phyloP scores from a whole-genome alignment of 2,329 filamentous ascomycete genomes.

The Sporothrix globosa region DNA sequence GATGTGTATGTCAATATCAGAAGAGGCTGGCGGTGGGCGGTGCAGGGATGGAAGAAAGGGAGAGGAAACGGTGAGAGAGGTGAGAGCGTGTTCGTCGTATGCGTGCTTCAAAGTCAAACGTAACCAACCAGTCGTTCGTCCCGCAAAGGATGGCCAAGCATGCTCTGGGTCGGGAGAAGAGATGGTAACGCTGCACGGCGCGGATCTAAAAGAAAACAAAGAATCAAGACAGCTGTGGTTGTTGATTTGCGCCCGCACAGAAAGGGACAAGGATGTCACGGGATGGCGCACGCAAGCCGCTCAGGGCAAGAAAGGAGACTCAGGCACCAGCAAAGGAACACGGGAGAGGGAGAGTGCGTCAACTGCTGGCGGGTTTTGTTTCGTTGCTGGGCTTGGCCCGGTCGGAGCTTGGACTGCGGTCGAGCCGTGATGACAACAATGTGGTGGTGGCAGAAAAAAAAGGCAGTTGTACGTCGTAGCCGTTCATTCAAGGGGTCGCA shows the following conservation, averaged over 20 bases:
- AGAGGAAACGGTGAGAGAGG: background rate
- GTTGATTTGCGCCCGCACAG: background rate
- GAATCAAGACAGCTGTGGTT: background rate
- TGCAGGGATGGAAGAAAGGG: conserved; percentile 5
- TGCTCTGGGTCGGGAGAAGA: background rate
- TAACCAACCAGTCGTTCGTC: conserved; percentile 1
- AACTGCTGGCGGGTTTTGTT: conserved; percentile 11
- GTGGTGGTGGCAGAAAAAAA: conserved; percentile 1
- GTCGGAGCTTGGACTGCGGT: conserved; percentile 6
- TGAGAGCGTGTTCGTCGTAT: background rate
- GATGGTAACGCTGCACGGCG: background rate
- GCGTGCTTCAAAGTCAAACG: conserved; percentile 2
- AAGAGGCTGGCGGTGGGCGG: background rate
- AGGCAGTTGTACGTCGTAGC: background rate
- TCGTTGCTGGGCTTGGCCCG: conserved; percentile 18
- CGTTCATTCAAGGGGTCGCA: conserved; percentile 25
- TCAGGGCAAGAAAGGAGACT: background rate
- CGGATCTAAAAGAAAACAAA: background rate
- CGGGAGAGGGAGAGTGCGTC: background rate
- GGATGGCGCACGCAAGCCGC: conserved; percentile 8
- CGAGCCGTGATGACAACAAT: background rate
- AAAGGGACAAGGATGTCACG: background rate
- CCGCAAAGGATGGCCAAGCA: conserved; percentile 14
- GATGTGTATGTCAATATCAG: background rate
- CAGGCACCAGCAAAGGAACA: background rate